phyloP scores from a whole-genome alignment of 2,329 filamentous ascomycete species.

The Beauveria sp. region DNA sequence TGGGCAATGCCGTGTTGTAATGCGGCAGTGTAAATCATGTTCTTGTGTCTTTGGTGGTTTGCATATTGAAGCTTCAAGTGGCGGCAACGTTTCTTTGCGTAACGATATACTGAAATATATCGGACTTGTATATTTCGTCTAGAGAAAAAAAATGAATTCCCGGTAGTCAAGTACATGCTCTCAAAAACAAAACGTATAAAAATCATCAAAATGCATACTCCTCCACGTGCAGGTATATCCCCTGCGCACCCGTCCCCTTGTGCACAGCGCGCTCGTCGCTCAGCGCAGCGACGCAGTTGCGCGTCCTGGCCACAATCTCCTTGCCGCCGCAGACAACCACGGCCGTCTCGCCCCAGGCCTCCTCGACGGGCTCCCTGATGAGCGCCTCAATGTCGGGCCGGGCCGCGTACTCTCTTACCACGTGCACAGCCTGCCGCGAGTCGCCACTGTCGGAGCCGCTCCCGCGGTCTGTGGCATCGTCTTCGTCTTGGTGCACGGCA shows the following conservation, averaged over 20 bases:
- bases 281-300: constrained; percentile 47
- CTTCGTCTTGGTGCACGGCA: neutral
- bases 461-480: neutral
- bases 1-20: too few relatives aligned
- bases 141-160: too few relatives aligned
- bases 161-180: neutral
- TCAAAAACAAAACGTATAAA: neutral
- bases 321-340: constrained; percentile 53
- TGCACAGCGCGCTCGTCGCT: constrained; percentile 57
- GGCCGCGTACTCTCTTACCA: constrained; percentile 35
- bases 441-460: constrained; percentile 14
- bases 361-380: constrained; percentile 47
- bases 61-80: too few relatives aligned
- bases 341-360: constrained; percentile 52
- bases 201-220: constrained; percentile 46
- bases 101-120: too few relatives aligned
- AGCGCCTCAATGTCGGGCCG: constrained; percentile 45
- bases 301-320: constrained; percentile 43
- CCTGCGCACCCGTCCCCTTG: constrained; percentile 57
- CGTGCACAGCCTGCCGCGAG: constrained; percentile 2
- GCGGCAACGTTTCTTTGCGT: too few relatives aligned
- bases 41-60: too few relatives aligned
- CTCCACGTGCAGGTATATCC: constrained; percentile 52
- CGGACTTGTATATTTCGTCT: too few relatives aligned
- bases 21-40: too few relatives aligned